A percentile compares a stretch with the other conserved stretches of the same genome.
Conservation (phyloP, 345 rosid genomes). For the rapeseed (Brassica napus) region DNA sequence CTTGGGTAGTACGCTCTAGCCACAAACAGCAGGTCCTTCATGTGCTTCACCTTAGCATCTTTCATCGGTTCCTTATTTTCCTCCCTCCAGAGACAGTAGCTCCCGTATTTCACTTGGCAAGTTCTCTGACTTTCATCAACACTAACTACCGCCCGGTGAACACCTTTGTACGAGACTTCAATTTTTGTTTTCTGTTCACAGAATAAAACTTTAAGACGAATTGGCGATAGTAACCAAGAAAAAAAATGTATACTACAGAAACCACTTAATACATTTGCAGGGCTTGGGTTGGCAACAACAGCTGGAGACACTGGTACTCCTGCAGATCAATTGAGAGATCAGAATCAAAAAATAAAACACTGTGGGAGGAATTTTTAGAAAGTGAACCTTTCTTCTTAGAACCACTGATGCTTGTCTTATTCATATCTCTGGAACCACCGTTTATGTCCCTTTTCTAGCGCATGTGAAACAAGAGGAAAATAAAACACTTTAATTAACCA, state of each 20-base stretch:
- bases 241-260: constrained; percentile 7
- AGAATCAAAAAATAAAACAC: neutral
- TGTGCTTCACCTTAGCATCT: constrained; percentile 76
- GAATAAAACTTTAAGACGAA: constrained; percentile 1
- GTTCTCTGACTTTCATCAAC: constrained; percentile 50
- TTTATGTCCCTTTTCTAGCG: constrained; percentile 33
- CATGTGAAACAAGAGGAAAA: constrained; percentile 24
- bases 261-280: constrained; percentile 33
- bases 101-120: constrained; percentile 81
- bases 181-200: constrained; percentile 48
- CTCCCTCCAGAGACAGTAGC: constrained; percentile 92
- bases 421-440: constrained; percentile 27
- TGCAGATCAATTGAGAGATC: constrained; percentile 25
- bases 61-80: constrained; percentile 82
- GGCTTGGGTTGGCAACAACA: constrained; percentile 37
- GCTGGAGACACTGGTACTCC: constrained; percentile 33
- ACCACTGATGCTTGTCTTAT: constrained; percentile 17
- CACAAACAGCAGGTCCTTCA: constrained; percentile 88
- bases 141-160: constrained; percentile 27
- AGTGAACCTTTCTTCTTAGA: constrained; percentile 27
- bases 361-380: neutral
- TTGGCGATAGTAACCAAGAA: neutral
- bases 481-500: neutral
- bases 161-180: constrained; percentile 22
- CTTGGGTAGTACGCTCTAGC: constrained; percentile 96